Conservation (phyloP, 139 green algal genomes). For the Edaphochlamys debaryana region DNA sequence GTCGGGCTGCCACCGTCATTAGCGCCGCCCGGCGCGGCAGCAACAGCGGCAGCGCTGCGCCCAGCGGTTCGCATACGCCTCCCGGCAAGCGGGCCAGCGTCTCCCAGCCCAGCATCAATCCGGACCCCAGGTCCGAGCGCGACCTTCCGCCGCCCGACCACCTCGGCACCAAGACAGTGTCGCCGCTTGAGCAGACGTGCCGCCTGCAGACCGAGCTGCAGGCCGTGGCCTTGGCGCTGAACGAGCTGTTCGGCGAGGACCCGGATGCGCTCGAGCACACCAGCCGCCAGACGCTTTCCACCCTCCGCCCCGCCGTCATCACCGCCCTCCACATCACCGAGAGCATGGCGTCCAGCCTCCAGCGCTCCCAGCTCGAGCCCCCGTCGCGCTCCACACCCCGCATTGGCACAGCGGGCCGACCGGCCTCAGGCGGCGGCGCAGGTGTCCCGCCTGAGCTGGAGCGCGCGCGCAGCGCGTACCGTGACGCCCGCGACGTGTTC, state of each 20-base stretch:
- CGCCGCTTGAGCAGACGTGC: slow-evolving; percentile 6
- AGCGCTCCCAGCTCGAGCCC: background rate
- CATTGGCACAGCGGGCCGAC: background rate
- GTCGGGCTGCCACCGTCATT: no score
- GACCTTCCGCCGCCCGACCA: background rate
- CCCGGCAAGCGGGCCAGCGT: background rate
- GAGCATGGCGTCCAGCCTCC: background rate
- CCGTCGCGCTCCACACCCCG: background rate
- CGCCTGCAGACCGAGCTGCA: slow-evolving; percentile 3
- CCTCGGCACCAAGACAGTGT: background rate
- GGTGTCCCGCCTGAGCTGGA: background rate
- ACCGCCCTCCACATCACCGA: slow-evolving; percentile 4
- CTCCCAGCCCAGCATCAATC: background rate
- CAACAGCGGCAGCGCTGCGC: background rate
- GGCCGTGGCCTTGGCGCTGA: background rate
- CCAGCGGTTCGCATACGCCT: background rate
- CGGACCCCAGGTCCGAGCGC: no score
- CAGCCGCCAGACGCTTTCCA: background rate
- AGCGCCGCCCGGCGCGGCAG: background rate
- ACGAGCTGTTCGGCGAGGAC: background rate
- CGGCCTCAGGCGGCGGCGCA: background rate
- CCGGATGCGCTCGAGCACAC: no score
- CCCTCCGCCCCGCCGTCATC: background rate
- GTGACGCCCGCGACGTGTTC: slow-evolving; percentile 6
- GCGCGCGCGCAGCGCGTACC: background rate